A percentile compares a stretch with the other conserved stretches of the same genome.
These are phyloP conservation scores for Nemania sp. DNA, from an alignment of 2,329 filamentous ascomycete species.

Conservation along the genomic window DNA sequence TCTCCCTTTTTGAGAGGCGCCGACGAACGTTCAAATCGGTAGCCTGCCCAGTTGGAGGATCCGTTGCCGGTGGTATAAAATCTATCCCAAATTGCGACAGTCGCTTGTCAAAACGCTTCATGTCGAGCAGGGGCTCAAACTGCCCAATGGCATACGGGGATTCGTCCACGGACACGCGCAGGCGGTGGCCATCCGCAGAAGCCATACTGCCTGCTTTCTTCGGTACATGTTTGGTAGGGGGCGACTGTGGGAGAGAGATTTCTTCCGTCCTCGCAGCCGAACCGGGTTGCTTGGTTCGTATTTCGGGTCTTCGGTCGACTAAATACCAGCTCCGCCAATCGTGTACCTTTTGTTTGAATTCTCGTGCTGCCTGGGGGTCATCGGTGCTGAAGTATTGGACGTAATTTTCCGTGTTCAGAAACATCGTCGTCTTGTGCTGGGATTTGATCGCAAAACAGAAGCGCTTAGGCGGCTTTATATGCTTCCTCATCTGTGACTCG, in stretches of 20 bases:
- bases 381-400: conserved; percentile 91
- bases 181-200: conserved; percentile 42
- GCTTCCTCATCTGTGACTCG: conserved; percentile 66
- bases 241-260: conserved; percentile 40
- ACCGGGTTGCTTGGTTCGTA: conserved; percentile 38
- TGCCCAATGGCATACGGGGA: conserved; percentile 67
- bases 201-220: conserved; percentile 41
- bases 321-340: conserved; percentile 92
- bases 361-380: conserved; percentile 67
- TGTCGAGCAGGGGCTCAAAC: conserved; percentile 70
- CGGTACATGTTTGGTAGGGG: conserved; percentile 34
- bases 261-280: conserved; percentile 38
- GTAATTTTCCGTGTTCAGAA: conserved; percentile 80
- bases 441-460: conserved; percentile 89
- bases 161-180: conserved; percentile 51
- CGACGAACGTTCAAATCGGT: conserved; percentile 29
- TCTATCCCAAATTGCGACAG: conserved; percentile 56
- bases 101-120: conserved; percentile 60
- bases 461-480: conserved; percentile 82
- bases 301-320: conserved; percentile 64
- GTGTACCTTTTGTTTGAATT: conserved; percentile 74
- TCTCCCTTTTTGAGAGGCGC: conserved; percentile 30
- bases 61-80: conserved; percentile 39
- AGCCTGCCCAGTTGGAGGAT: conserved; percentile 36
- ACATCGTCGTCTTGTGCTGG: conserved; percentile 85